These are phyloP conservation scores for Deinandra increscens DNA, from an alignment of 129 eudicot genomes.

Conservation along the genomic window DNA sequence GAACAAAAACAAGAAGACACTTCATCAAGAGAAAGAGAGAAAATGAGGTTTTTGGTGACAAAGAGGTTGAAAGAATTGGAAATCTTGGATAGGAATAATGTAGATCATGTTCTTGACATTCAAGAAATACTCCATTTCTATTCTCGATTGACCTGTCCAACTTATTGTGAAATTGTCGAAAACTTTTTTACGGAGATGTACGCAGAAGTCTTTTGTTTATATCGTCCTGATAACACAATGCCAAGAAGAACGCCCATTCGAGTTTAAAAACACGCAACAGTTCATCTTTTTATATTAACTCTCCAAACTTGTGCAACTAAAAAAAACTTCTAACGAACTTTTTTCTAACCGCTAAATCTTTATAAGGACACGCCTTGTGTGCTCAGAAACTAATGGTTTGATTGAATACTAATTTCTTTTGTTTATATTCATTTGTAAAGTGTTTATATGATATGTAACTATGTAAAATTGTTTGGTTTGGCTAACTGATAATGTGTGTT, in stretches of 20 bases:
- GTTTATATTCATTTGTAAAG: conserved; percentile 16
- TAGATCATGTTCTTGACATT: conserved; percentile 45
- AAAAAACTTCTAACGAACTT: background rate
- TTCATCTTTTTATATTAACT: background rate
- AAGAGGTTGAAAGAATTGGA: conserved; percentile 46
- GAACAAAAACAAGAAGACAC: conserved; percentile 18
- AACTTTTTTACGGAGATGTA: conserved; percentile 44
- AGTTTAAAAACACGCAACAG: conserved; percentile 3
- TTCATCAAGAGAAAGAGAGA: conserved; percentile 10
- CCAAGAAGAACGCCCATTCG: conserved; percentile 7
- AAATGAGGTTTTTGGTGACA: conserved; percentile 24
- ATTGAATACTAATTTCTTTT: background rate
- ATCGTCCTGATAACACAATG: background rate
- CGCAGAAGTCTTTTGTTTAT: conserved; percentile 24
- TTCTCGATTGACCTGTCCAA: conserved; percentile 47
- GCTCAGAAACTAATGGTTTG: background rate
- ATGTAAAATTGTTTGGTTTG: conserved; percentile 12
- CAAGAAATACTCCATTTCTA: conserved; percentile 49
- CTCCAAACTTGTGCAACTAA: background rate
- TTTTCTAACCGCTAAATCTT: background rate
- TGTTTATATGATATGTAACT: background rate
- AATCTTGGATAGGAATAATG: conserved; percentile 39
- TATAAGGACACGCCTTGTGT: background rate
- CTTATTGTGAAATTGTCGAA: conserved; percentile 49
- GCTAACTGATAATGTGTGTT: conserved; percentile 15